Conservation (phyloP, 2,329 filamentous ascomycete species). For the Scedosporium boydii region DNA sequence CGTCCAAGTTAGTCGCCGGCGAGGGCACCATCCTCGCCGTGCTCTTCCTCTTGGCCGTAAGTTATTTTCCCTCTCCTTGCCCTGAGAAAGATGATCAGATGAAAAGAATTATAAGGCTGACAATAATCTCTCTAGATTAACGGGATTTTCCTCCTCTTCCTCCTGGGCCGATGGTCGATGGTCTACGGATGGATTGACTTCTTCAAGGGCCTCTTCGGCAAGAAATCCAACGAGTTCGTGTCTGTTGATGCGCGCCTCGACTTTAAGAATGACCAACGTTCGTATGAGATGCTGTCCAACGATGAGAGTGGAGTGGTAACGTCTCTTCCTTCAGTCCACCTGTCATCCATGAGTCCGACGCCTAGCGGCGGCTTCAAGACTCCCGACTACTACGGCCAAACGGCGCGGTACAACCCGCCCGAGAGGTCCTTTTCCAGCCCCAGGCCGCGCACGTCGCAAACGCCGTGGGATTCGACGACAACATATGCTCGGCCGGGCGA, state of each 20-base stretch:
- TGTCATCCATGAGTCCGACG: conserved; percentile 8
- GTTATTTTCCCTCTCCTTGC: conserved; percentile 16
- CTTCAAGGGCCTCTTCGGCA: conserved; percentile 35
- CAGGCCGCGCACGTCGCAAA: conserved; percentile 29
- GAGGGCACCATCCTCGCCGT: conserved; percentile 73
- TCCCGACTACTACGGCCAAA: conserved; percentile 46
- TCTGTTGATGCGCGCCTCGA: conserved; percentile 67
- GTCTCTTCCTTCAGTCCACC: conserved; percentile 29
- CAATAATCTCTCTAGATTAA: conserved; percentile 48
- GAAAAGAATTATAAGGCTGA: neutral
- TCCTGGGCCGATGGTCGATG: conserved; percentile 80
- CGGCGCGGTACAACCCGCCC: conserved; percentile 45
- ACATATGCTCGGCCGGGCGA: conserved; percentile 5
- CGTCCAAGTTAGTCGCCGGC: conserved; percentile 56
- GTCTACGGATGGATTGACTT: conserved; percentile 72
- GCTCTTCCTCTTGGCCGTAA: conserved; percentile 69
- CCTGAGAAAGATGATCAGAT: neutral
- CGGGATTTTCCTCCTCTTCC: conserved; percentile 73
- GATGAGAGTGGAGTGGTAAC: conserved; percentile 46
- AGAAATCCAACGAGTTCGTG: conserved; percentile 70
- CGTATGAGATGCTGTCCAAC: conserved; percentile 72
- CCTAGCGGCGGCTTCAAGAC: conserved; percentile 30
- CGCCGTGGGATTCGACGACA: neutral
- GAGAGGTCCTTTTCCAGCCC: conserved; percentile 47
- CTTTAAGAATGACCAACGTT: conserved; percentile 52